Evolutionary conservation across 179 eudicot species (phyloP).

Genomic region (Vitellaria paradoxa): DNA sequence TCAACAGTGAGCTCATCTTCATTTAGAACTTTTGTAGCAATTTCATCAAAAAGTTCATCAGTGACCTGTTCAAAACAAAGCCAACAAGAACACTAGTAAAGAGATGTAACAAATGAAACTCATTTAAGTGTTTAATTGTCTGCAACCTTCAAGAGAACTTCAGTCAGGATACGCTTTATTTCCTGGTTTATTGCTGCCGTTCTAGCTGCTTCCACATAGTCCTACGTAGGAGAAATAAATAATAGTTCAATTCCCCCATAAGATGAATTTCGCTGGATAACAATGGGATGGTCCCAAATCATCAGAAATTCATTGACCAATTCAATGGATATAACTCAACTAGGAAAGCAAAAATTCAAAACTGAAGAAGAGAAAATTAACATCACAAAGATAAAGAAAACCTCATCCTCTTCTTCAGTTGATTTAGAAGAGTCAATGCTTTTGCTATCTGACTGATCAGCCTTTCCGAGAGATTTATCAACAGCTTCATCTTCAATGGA

Average conservation of each 20-base stretch:
- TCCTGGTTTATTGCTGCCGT: slow-evolving; percentile 85
- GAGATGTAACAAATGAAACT: neutral
- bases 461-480: slow-evolving; percentile 49
- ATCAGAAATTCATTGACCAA: slow-evolving; percentile 8
- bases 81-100: slow-evolving; percentile 21
- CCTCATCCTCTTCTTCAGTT: slow-evolving; percentile 83
- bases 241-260: neutral
- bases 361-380: slow-evolving; percentile 3
- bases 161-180: slow-evolving; percentile 89
- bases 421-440: slow-evolving; percentile 74
- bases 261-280: neutral
- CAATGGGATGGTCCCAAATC: neutral
- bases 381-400: slow-evolving; percentile 14
- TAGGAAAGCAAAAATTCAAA: slow-evolving; percentile 9
- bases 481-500: slow-evolving; percentile 61
- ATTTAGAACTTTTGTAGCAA: slow-evolving; percentile 79
- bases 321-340: slow-evolving; percentile 1
- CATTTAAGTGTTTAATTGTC: slow-evolving; percentile 14
- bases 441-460: slow-evolving; percentile 74
- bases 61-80: slow-evolving; percentile 65
- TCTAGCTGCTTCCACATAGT: slow-evolving; percentile 67
- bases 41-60: slow-evolving; percentile 90
- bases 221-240: slow-evolving; percentile 44
- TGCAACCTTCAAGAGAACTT: slow-evolving; percentile 88
- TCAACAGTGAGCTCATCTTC: slow-evolving; percentile 63